Percentiles rank a stretch among this genome's conserved stretches.
phyloP scores from a whole-genome alignment of 768 basidiomycete species.

The Exidia glandulosa region DNA sequence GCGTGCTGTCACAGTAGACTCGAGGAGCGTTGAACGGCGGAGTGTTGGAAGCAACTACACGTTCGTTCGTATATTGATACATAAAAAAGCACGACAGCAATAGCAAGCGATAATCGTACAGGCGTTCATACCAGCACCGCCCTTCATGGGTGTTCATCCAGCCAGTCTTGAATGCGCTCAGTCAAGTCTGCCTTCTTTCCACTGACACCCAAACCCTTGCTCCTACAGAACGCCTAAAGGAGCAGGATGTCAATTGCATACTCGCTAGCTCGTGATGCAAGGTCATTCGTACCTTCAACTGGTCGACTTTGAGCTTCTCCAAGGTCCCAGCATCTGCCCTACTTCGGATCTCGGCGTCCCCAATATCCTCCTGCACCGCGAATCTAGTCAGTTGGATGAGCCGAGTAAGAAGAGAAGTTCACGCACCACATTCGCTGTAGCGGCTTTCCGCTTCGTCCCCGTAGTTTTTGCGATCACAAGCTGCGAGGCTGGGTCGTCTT shows the following conservation, averaged over 20 bases:
- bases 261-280: not conserved
- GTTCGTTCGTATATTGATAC: not conserved
- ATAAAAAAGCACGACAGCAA: not conserved
- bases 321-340: conserved; percentile 49
- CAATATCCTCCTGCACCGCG: conserved; percentile 41
- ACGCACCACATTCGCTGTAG: conserved; percentile 25
- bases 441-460: conserved; percentile 61
- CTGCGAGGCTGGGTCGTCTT: conserved; percentile 53
- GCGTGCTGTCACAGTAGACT: not conserved
- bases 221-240: conserved; percentile 58
- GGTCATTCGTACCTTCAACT: conserved; percentile 65
- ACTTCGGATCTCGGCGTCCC: conserved; percentile 65
- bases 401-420: not conserved
- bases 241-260: conserved; percentile 5
- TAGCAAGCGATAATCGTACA: too few species aligned
- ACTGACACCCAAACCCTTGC: conserved; percentile 45
- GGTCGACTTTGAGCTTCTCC: conserved; percentile 67
- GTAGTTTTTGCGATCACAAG: conserved; percentile 28
- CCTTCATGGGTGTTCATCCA: conserved; percentile 26
- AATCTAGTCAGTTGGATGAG: not conserved
- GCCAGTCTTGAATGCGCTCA: conserved; percentile 54
- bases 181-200: conserved; percentile 69
- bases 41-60: too few species aligned
- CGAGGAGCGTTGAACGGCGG: too few species aligned
- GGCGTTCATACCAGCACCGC: not conserved